These are phyloP conservation scores for Suhomyces maxii DNA, from an alignment of 1,139 yeast species.

Conservation along the genomic window DNA sequence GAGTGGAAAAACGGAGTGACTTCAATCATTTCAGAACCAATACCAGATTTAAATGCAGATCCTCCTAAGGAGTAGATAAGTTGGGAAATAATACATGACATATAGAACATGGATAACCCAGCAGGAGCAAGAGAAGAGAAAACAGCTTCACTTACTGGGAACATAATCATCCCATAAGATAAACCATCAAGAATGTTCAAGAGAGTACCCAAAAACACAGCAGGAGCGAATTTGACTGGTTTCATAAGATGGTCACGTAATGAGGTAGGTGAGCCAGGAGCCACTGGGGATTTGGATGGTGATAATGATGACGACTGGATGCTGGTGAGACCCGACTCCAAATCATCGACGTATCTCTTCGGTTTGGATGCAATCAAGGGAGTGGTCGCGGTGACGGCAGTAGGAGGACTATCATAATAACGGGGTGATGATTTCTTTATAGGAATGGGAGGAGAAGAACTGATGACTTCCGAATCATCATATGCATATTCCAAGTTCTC, in stretches of 20 bases:
- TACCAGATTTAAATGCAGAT: slow-evolving; percentile 82
- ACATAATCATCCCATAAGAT: slow-evolving; percentile 96
- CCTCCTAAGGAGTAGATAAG: slow-evolving; percentile 87
- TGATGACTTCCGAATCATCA: slow-evolving; percentile 6
- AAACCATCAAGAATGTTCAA: slow-evolving; percentile 88
- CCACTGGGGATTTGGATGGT: background rate
- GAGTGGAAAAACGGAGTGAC: slow-evolving; percentile 96
- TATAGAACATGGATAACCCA: slow-evolving; percentile 91
- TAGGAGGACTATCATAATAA: background rate
- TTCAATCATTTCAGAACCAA: slow-evolving; percentile 98
- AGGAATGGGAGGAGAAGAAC: slow-evolving; percentile 30
- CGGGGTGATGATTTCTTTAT: background rate
- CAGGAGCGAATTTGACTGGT: slow-evolving; percentile 60
- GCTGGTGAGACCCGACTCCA: slow-evolving; percentile 3
- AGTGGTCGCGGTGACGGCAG: background rate
- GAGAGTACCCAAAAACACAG: slow-evolving; percentile 81
- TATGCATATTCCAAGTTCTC: slow-evolving; percentile 15
- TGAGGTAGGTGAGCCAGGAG: slow-evolving; percentile 11
- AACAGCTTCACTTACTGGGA: slow-evolving; percentile 80
- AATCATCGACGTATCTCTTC: slow-evolving; percentile 5
- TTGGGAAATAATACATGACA: slow-evolving; percentile 86
- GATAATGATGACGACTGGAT: background rate
- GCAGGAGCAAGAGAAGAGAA: slow-evolving; percentile 81
- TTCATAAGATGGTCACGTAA: slow-evolving; percentile 21
- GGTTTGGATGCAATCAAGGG: slow-evolving; percentile 1